Conservation (phyloP, 2,329 filamentous ascomycete genomes). For the Diaporthe caulivora region DNA sequence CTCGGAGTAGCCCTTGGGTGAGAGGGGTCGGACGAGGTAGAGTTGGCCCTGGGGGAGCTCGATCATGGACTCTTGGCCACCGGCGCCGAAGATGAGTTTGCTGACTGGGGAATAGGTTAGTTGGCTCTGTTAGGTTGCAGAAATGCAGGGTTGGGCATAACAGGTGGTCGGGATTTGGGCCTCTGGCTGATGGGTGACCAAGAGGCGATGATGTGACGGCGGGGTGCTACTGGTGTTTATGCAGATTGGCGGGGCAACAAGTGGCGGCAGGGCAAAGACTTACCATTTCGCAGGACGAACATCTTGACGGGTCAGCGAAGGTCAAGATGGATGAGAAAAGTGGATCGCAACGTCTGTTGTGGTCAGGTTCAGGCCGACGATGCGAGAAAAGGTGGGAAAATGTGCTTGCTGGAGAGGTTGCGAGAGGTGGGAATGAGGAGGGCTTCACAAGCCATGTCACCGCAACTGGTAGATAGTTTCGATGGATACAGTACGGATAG, state of each 20-base stretch:
- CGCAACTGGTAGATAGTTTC: background rate
- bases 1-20: conserved; percentile 97
- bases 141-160: conserved; percentile 11
- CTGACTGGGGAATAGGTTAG: conserved; percentile 69
- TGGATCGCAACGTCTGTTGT: background rate
- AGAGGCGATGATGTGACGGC: conserved; percentile 31
- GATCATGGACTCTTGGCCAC: conserved; percentile 91
- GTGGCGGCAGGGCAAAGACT: conserved; percentile 39
- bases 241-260: conserved; percentile 38
- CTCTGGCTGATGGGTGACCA: background rate
- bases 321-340: background rate
- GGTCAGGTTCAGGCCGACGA: background rate
- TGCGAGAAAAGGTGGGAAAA: background rate
- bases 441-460: background rate
- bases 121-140: background rate
- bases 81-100: conserved; percentile 91
- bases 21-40: conserved; percentile 94
- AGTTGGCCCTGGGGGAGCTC: conserved; percentile 96
- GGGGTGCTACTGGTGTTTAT: conserved; percentile 31
- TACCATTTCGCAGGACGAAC: conserved; percentile 59
- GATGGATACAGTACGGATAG: background rate
- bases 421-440: background rate
- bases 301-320: conserved; percentile 45
- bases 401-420: background rate
- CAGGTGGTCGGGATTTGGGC: background rate